Conservation (phyloP, 208 protist genomes). For the Trypanosoma boissoni region DNA sequence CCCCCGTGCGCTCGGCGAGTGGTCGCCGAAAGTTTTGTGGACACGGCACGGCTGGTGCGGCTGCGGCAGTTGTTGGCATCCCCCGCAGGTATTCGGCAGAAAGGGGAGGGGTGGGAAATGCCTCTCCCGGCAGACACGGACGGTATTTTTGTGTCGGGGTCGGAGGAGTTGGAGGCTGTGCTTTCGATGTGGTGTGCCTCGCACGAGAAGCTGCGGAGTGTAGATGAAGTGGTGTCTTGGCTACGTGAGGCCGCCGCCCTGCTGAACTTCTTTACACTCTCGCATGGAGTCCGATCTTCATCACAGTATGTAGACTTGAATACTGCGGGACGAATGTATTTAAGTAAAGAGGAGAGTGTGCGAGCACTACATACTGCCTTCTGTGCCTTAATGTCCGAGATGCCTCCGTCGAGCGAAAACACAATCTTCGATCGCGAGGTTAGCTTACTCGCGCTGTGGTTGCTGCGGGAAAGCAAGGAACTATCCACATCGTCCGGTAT, state of each 20-base stretch:
- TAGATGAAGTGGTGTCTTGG: not conserved
- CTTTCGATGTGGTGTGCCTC: not conserved
- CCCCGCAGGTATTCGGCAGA: not conserved
- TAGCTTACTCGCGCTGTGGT: conserved; percentile 16
- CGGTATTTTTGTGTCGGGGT: too few relatives aligned
- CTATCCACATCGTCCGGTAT: not conserved
- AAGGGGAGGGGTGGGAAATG: too few relatives aligned
- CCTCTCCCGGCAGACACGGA: too few relatives aligned
- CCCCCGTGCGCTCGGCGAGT: not conserved
- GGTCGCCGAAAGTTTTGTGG: conserved; percentile 10
- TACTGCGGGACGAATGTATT: not conserved
- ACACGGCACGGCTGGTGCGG: conserved; percentile 13
- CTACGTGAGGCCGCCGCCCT: not conserved
- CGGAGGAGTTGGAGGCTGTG: not conserved
- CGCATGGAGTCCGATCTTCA: not conserved
- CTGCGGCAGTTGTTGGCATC: conserved; percentile 13
- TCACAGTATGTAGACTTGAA: not conserved
- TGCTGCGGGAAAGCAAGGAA: not conserved
- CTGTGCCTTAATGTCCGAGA: not conserved
- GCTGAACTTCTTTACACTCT: not conserved
- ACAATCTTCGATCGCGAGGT: conserved; percentile 3
- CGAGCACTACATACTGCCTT: conserved; percentile 11
- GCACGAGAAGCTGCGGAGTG: not conserved
- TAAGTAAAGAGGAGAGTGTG: conserved; percentile 8
- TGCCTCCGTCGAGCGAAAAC: not conserved